Percentiles rank a stretch among this genome's conserved stretches.
Evolutionary conservation across 75 land plant species (phyloP).

Genomic region (Pinus taeda): DNA sequence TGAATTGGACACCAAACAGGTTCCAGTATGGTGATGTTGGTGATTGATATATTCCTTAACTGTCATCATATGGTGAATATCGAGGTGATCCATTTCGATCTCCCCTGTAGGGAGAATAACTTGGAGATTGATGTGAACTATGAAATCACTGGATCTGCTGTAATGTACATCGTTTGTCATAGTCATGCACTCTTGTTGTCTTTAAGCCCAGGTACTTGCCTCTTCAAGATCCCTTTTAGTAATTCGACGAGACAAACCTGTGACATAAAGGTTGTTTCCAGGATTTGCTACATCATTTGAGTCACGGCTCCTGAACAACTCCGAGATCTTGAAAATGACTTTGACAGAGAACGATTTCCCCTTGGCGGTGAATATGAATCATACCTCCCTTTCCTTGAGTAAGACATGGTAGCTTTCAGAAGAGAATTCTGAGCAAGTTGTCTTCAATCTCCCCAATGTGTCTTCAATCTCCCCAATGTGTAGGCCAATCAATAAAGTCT

Average conservation of each 20-base stretch:
- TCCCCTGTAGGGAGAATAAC: conserved; percentile 55
- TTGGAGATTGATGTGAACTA: conserved; percentile 46
- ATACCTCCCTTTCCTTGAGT: not conserved
- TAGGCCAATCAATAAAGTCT: no score
- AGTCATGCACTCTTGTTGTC: conserved; percentile 28
- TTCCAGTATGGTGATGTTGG: no score
- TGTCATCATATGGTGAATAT: conserved; percentile 17
- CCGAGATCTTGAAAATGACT: conserved; percentile 13
- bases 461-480: no score
- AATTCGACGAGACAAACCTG: conserved; percentile 84
- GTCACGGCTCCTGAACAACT: conserved; percentile 28
- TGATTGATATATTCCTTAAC: no score
- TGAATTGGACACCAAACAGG: no score
- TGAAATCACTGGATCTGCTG: conserved; percentile 27
- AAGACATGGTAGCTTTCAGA: no score
- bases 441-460: no score
- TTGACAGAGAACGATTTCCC: conserved; percentile 13
- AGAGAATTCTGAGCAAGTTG: no score
- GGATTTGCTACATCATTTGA: conserved; percentile 56
- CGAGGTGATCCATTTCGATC: conserved; percentile 31
- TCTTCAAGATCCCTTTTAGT: conserved; percentile 75
- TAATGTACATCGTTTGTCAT: conserved; percentile 14
- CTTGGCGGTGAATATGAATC: conserved; percentile 6
- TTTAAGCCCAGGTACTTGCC: conserved; percentile 69
- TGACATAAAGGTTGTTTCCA: conserved; percentile 92